Base-by-base conservation (phyloP, 1,284 basidiomycete genomes). In the Malassezia furfur region DNA sequence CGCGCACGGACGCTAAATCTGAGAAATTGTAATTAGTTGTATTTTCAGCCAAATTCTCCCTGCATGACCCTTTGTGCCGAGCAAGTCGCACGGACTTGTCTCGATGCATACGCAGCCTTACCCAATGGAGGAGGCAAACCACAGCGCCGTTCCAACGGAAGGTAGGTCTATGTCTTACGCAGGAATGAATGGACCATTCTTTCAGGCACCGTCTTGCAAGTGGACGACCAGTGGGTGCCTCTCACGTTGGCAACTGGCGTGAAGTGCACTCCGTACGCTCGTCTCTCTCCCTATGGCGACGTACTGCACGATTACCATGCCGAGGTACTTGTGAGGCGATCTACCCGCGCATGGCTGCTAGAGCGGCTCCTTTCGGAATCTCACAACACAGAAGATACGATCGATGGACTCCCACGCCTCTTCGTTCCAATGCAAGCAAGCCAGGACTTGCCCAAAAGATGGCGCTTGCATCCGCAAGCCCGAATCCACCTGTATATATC, bases 261-360 rank as follows among this genome's bases (percentile, higher is more conserved):
- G 7, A 94, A 93, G 77, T 89, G 87, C 65, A 80, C 90, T 0
- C 88, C 91, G 1, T 80, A 78, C 12, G 66, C 74, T 1, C 80
- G 80, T 45, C 78, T 88, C 0, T 84, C 87, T 0, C 66, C 75
- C 1, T 77, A 79, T n/a, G 91, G 91, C 0, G 87, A 93, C 65
- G 80, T 83, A 1, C 61, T 94, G 17, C 88, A 91, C 68, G 91
- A 94, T 69, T 84, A 81, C 44, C 91, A 96, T 72, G 91, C 90
- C 5, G 91, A 96, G 75, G 81, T 93, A 15, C 78, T 94, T 10
- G 87, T 87, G 0, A 80, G 87, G 28, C 80, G 91, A 21, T 85
- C 84, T 2, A 83, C 85, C 1, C 72, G 85, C 39, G 80, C 83
- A 22, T 94, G 88, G 88, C 76, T 90, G 39, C 73, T 89, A 21